These are phyloP conservation scores for Hylodesmum podocarpum DNA, from an alignment of 306 rosid genomes.

Conservation along the genomic window DNA sequence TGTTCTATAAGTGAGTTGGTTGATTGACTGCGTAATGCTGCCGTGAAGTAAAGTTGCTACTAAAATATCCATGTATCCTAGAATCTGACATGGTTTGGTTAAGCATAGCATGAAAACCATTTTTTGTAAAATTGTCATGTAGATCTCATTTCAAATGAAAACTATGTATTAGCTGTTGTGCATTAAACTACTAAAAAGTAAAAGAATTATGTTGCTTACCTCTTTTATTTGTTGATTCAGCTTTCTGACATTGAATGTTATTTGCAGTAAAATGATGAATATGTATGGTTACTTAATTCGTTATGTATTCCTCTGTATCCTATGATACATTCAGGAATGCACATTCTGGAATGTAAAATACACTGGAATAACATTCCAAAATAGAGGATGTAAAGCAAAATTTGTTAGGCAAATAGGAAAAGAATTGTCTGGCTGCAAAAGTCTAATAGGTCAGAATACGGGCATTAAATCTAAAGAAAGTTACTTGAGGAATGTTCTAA, in stretches of 20 bases:
- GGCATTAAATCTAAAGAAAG: not conserved
- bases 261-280: not conserved
- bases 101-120: not conserved
- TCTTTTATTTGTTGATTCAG: not conserved
- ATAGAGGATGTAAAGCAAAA: too few relatives aligned
- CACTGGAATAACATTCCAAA: too few relatives aligned
- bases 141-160: conserved; percentile 3
- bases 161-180: not conserved
- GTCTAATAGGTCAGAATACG: not conserved
- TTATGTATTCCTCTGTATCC: too few relatives aligned
- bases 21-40: too few relatives aligned
- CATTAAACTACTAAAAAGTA: not conserved
- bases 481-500: not conserved
- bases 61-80: not conserved
- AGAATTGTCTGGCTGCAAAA: too few relatives aligned
- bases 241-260: not conserved
- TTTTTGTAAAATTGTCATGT: conserved; percentile 3
- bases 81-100: not conserved
- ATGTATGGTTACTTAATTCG: not conserved
- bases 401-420: too few relatives aligned
- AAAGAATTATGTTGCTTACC: not conserved
- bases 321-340: too few relatives aligned
- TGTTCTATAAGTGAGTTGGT: too few relatives aligned
- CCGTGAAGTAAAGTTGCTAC: too few relatives aligned
- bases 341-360: too few relatives aligned